A percentile compares a stretch with the other conserved stretches of the same genome.
These are phyloP conservation scores for Endotrypanum monterogeii DNA, from an alignment of 208 protist genomes.

Conservation along the genomic window DNA sequence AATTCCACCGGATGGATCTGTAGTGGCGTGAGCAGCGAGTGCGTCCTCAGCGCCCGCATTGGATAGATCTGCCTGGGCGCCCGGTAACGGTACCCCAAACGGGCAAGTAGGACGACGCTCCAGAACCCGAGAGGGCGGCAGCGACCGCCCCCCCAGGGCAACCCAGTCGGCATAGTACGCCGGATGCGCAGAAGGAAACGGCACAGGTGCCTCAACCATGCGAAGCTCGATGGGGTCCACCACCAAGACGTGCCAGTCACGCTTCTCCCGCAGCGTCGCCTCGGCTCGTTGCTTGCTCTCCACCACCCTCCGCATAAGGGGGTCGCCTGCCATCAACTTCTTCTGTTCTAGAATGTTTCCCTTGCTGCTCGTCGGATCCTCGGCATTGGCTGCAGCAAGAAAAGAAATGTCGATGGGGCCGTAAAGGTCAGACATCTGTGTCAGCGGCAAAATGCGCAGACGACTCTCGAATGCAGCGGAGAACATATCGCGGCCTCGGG, in stretches of 20 bases:
- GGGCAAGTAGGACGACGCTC: slow-evolving; percentile 6
- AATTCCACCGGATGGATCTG: not conserved
- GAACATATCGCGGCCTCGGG: slow-evolving; percentile 74
- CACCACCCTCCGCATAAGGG: slow-evolving; percentile 25
- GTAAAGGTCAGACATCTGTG: slow-evolving; percentile 32
- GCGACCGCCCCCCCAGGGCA: not conserved
- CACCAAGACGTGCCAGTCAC: slow-evolving; percentile 58
- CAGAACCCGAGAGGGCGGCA: slow-evolving; percentile 5
- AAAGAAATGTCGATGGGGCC: slow-evolving; percentile 27
- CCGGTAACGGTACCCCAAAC: slow-evolving; percentile 4
- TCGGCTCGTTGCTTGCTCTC: slow-evolving; percentile 30
- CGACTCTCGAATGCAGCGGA: slow-evolving; percentile 81
- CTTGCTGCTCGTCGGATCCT: slow-evolving; percentile 38
- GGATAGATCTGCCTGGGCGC: not conserved
- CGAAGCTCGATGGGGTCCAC: slow-evolving; percentile 56
- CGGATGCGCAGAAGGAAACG: slow-evolving; percentile 62
- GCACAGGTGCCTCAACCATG: slow-evolving; percentile 34
- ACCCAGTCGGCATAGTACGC: slow-evolving; percentile 57
- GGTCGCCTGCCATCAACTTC: slow-evolving; percentile 38
- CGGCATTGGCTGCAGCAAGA: slow-evolving; percentile 19
- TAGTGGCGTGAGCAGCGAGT: not conserved
- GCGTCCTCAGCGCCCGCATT: not conserved
- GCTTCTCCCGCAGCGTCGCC: slow-evolving; percentile 25
- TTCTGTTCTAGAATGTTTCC: slow-evolving; percentile 43
- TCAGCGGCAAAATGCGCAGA: slow-evolving; percentile 34